A percentile compares a stretch with the other conserved stretches of the same genome.
These are phyloP conservation scores for Starmerella potacharoeniae DNA, from an alignment of 805 yeast genomes.

Conservation along the genomic window DNA sequence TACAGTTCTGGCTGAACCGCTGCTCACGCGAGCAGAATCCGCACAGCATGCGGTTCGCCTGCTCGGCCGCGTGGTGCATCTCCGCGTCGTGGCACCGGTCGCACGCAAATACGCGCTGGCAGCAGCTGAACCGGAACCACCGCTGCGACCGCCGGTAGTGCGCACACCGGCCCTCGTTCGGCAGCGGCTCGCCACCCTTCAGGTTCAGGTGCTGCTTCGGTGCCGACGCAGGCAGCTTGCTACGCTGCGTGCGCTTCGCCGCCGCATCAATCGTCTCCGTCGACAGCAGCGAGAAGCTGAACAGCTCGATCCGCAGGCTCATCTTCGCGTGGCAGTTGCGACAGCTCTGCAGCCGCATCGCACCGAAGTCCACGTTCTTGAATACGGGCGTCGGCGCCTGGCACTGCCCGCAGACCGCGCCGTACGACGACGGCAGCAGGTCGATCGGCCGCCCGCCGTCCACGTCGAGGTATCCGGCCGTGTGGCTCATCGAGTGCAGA, in stretches of 20 bases:
- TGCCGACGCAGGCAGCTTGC: constrained; percentile 16
- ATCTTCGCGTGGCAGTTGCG: constrained; percentile 31
- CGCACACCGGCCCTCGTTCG: constrained; percentile 31
- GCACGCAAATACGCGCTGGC: constrained; percentile 34
- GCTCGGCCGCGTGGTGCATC: constrained; percentile 30
- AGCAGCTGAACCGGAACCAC: constrained; percentile 37
- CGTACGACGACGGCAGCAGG: constrained; percentile 29
- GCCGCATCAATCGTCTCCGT: constrained; percentile 23
- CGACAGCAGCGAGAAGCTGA: constrained; percentile 27
- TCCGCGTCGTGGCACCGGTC: constrained; percentile 34
- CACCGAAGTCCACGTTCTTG: constrained; percentile 29
- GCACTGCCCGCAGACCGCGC: constrained; percentile 32
- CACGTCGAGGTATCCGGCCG: constrained; percentile 32
- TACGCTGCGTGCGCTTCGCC: constrained; percentile 8
- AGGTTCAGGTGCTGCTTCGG: constrained; percentile 26
- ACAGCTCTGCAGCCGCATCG: constrained; percentile 26
- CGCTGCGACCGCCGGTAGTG: constrained; percentile 34
- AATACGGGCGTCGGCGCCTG: constrained; percentile 25
- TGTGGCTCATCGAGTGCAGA: constrained; percentile 26
- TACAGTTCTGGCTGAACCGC: constrained; percentile 29
- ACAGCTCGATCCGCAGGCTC: constrained; percentile 28
- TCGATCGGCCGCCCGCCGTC: constrained; percentile 31
- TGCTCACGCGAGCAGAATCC: constrained; percentile 36
- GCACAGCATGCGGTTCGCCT: constrained; percentile 34
- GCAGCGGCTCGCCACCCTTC: constrained; percentile 32